phyloP scores from a whole-genome alignment of 2,329 filamentous ascomycete genomes.

The Clonostachys rosea region DNA sequence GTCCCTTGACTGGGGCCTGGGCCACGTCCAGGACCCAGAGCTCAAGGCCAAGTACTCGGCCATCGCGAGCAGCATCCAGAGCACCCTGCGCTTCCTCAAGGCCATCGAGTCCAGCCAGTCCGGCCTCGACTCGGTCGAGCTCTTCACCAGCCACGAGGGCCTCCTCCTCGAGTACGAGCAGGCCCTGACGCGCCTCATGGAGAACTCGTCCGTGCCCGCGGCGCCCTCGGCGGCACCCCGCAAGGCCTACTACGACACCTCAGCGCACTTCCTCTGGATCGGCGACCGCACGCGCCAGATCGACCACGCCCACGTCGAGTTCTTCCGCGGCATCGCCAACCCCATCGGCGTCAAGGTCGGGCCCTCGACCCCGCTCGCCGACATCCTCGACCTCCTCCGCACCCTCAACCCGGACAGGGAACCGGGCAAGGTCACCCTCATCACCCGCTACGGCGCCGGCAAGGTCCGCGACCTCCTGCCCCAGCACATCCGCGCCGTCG shows the following conservation, averaged over 20 bases:
- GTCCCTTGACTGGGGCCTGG: conserved; percentile 90
- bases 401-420: conserved; percentile 80
- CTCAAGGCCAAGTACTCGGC: conserved; percentile 82
- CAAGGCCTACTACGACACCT: conserved; percentile 79
- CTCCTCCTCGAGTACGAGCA: conserved; percentile 94
- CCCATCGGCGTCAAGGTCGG: conserved; percentile 96
- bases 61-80: conserved; percentile 82
- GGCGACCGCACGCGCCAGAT: conserved; percentile 93
- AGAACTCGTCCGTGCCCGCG: conserved; percentile 33
- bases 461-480: conserved; percentile 75
- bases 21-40: conserved; percentile 79
- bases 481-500: conserved; percentile 82
- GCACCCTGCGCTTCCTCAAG: conserved; percentile 89
- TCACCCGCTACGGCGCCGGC: conserved; percentile 85
- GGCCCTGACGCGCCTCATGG: conserved; percentile 72
- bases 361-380: conserved; percentile 71
- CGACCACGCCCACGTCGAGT: conserved; percentile 91
- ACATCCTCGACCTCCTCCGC: conserved; percentile 76
- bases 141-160: conserved; percentile 94
- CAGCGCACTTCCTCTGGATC: conserved; percentile 97
- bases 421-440: conserved; percentile 89
- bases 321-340: conserved; percentile 93
- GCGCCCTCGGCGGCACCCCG: conserved; percentile 8
- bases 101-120: conserved; percentile 85
- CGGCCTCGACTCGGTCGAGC: conserved; percentile 84